Evolutionary conservation across 176 grass and related monocot species (phyloP), one percentile per base, ranked within the genome.

Genomic region (Rhynchospora pubera): DNA sequence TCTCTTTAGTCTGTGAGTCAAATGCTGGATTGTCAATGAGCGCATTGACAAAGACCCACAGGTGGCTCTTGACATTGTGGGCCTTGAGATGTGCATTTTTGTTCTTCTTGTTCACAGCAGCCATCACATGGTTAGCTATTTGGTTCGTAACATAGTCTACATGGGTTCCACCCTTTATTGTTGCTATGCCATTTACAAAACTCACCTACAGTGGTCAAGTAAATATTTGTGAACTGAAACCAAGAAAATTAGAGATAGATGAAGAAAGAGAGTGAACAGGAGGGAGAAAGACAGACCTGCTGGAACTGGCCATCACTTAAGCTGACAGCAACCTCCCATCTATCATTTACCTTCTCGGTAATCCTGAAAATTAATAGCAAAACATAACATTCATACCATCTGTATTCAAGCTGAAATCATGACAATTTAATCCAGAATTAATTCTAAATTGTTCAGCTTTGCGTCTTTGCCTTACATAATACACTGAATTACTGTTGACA

Each of bases 1-100:
- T 98, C 62, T 98, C 95, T 34, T 98, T 98, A 42, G 95, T 98
- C 48, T 98, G 95, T 68, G 95, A 98, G 82, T 98, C 95, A 15
- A 98, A 98, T 8, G 95, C 95, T 0, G 95, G 95, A 63, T 98
- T 98, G 79, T 98, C 85, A 80, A 98, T 91, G 9, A 98, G 92
- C 0, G 87, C 87, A 78, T 94, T 98, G 83, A 98, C 95, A 84
- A 98, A 98, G 15, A 98, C 89, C 95, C 95, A 98, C 11, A 98
- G 51, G 78, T 98, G 87, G 83, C 56, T 86, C 85, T 90, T 98
- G 65, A 88, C 92, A 5, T 87, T 88, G 32, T 98, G 92, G 23
- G 50, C 18, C 57, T 94, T 98, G 84, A 98, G 82, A 83, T 98
- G 89, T 47, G 95, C 95, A 69, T 93, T 63, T 85, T 98, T 98